Evolutionary conservation across 139 green algal species (phyloP).

Genomic region (Chlorella sorokiniana): DNA sequence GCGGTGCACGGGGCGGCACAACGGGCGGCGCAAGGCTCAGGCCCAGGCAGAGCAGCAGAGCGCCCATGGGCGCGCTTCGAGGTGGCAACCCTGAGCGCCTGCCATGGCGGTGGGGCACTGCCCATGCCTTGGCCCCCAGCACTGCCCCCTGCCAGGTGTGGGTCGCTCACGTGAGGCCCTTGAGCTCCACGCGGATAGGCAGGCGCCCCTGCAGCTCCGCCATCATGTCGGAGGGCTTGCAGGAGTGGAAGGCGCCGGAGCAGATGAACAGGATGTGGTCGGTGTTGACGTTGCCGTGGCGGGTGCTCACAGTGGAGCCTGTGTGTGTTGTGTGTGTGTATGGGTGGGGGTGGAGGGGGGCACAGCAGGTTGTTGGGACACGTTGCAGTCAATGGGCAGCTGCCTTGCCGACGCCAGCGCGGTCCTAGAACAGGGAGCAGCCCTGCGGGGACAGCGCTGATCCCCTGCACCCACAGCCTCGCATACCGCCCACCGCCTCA

Average conservation of each 20-base stretch:
- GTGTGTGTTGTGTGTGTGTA: neutral
- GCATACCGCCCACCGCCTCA: neutral
- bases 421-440: neutral
- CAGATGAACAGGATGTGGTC: slow-evolving; percentile 98
- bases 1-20: too few species aligned
- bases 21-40: too few species aligned
- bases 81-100: too few species aligned
- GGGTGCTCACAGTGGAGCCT: slow-evolving; percentile 74
- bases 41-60: too few species aligned
- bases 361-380: neutral
- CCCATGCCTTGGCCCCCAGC: neutral
- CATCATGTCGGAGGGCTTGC: slow-evolving; percentile 91
- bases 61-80: too few species aligned
- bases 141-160: neutral
- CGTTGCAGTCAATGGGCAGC: neutral
- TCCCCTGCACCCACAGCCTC: neutral
- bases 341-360: neutral
- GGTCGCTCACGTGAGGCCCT: slow-evolving; percentile 69
- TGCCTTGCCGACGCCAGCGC: too few species aligned
- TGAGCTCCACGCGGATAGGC: slow-evolving; percentile 96
- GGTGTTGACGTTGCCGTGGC: slow-evolving; percentile 94
- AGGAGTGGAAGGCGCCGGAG: slow-evolving; percentile 89
- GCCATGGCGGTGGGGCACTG: neutral
- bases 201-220: slow-evolving; percentile 86
- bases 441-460: neutral